Evolutionary conservation across 2,329 filamentous ascomycete genomes (phyloP).

Genomic region (Rutstroemia sp.): DNA sequence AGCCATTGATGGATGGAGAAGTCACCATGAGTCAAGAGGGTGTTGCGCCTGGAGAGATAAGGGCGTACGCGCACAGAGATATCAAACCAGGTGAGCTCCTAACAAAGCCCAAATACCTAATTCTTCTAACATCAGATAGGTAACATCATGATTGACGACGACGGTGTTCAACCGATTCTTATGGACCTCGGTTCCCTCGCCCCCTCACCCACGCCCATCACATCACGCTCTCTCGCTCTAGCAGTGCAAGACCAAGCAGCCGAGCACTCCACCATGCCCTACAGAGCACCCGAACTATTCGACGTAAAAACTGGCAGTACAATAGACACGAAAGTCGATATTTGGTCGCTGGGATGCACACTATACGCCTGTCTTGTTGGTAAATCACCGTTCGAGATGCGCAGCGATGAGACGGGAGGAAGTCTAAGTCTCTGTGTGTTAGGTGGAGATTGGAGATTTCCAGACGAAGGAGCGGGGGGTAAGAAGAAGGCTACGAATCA

Average conservation of each 20-base stretch:
- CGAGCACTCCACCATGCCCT: conserved; percentile 97
- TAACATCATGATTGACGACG: conserved; percentile 97
- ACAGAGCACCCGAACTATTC: conserved; percentile 94
- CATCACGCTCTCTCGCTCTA: conserved; percentile 80
- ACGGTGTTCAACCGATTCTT: conserved; percentile 79
- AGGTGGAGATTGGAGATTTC: conserved; percentile 93
- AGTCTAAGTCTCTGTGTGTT: conserved; percentile 87
- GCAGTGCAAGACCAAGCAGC: conserved; percentile 91
- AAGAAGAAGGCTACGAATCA: conserved; percentile 31
- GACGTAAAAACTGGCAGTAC: conserved; percentile 90
- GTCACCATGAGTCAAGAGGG: conserved; percentile 60
- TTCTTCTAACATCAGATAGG: conserved; percentile 36
- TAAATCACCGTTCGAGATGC: conserved; percentile 93
- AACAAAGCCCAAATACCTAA: neutral
- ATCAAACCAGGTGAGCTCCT: conserved; percentile 77
- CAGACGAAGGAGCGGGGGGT: conserved; percentile 68
- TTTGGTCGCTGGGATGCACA: conserved; percentile 97
- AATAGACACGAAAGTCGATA: conserved; percentile 94
- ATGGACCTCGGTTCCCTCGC: conserved; percentile 96
- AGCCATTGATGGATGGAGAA: conserved; percentile 77
- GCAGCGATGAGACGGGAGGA: conserved; percentile 92
- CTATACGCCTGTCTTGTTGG: conserved; percentile 93
- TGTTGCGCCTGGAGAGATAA: conserved; percentile 57
- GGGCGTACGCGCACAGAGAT: conserved; percentile 89
- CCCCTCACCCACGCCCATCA: conserved; percentile 80